A percentile compares a stretch with the other conserved stretches of the same genome.
Conservation (phyloP, 495 filamentous ascomycete species). For the Rhypophila decipiens region DNA sequence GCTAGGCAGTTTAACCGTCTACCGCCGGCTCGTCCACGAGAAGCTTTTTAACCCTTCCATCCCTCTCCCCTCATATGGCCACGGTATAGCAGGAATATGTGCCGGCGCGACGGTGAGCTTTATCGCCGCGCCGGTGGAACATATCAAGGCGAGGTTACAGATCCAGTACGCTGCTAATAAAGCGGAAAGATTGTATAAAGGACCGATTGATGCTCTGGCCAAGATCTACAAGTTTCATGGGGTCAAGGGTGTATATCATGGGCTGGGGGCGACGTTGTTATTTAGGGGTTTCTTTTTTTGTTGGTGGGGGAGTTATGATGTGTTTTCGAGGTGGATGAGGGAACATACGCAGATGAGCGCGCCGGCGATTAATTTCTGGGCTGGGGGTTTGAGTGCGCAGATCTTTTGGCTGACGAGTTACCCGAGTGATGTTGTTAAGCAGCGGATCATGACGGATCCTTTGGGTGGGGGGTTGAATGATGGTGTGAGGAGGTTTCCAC, state of each 20-base stretch:
- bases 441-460: conserved; percentile 93
- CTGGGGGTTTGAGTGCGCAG: conserved; percentile 85
- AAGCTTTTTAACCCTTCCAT: conserved; percentile 65
- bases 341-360: conserved; percentile 63
- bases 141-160: conserved; percentile 90
- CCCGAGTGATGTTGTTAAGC: conserved; percentile 92
- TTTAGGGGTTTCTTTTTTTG: conserved; percentile 94
- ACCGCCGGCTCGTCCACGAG: conserved; percentile 72
- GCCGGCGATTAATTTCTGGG: conserved; percentile 92
- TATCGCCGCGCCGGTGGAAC: conserved; percentile 89
- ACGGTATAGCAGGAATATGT: conserved; percentile 79
- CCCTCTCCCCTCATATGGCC: conserved; percentile 66
- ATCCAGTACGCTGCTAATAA: conserved; percentile 81
- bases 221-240: conserved; percentile 68
- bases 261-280: conserved; percentile 73
- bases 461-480: conserved; percentile 65
- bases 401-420: conserved; percentile 91
- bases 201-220: conserved; percentile 73
- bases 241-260: conserved; percentile 73
- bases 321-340: conserved; percentile 63
- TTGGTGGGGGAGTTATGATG: conserved; percentile 92
- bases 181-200: conserved; percentile 67
- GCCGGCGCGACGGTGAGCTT: conserved; percentile 87
- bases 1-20: conserved; percentile 86
- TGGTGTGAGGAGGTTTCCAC: conserved; percentile 59